Base-by-base conservation (phyloP, 1,139 yeast species). In the Hyphopichia pseudoburtonii region DNA sequence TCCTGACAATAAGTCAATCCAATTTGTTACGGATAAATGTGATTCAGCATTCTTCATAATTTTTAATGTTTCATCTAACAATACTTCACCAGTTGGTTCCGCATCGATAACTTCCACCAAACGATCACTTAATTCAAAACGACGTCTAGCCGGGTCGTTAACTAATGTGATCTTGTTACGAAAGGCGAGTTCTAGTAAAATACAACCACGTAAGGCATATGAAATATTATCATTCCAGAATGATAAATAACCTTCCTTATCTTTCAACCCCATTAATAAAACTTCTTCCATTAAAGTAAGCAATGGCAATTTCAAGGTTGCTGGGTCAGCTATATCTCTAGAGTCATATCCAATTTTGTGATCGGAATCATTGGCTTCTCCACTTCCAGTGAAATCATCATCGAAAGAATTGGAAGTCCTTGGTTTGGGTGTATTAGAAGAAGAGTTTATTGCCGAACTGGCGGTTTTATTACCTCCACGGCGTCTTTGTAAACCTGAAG, bases 171-270 rank as follows among this genome's bases (percentile, higher is more conserved):
- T 88, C 56, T 85, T 86, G 40, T 89, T 90, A 51, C 97, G 79
- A 55, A 92, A 79, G 2, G 97, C 96, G 60, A 92, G 73, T 62
- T 92, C 99, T 62, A 92, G 76, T 41, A 92, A 58, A 45, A 92
- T 92, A 58, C 97, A 86, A 10, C 98, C 99, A 52, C 99, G 81
- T 43, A 92, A 75, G 2, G 97, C 96, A 64, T 92, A 94, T 21
- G 97, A 88, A 41, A 92, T 90, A 60, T 88, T 90, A 62, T 92
- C 99, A 60, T 92, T 94, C 98, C 98, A 92, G 63, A 92, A 92
- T 17, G 97, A 88, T 41, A 92, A 72, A 60, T 90, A 89, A 5
- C 98, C 98, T 62, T 92, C 97, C 52, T 86, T 85, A 61, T 92
- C 98, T 57, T 92, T 90, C 47, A 92, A 73, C 2, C 98, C 99